Conservation (phyloP, 2,329 filamentous ascomycete species). For the Penicillium sp. region DNA sequence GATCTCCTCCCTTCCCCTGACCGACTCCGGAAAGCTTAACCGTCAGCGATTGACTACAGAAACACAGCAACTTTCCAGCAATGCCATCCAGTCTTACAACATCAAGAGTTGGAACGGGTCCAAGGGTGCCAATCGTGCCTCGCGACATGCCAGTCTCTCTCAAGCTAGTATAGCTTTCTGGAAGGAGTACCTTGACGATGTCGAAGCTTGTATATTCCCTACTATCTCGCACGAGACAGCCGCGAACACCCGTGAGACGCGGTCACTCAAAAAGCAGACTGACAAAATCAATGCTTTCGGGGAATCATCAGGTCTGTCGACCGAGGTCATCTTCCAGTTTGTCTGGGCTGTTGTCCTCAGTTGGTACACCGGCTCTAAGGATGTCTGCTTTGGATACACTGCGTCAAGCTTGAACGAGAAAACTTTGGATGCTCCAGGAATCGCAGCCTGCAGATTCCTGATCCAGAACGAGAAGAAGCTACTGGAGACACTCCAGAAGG, state of each 20-base stretch:
- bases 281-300: constrained; percentile 27
- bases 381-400: constrained; percentile 50
- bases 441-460: constrained; percentile 26
- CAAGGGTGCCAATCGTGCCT: constrained; percentile 13
- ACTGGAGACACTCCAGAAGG: constrained; percentile 21
- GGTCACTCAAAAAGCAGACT: constrained; percentile 22
- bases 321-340: constrained; percentile 36
- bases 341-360: constrained; percentile 49
- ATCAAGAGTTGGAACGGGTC: constrained; percentile 20
- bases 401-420: constrained; percentile 40
- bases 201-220: constrained; percentile 52
- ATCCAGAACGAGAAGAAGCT: constrained; percentile 28
- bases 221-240: constrained; percentile 17
- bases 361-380: constrained; percentile 46
- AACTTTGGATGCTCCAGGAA: constrained; percentile 23
- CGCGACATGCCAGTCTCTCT: constrained; percentile 15
- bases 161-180: constrained; percentile 45
- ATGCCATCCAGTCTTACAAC: constrained; percentile 15
- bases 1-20: constrained; percentile 34
- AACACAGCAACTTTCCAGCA: constrained; percentile 12
- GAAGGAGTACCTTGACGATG: constrained; percentile 46
- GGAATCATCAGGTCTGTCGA: constrained; percentile 19
- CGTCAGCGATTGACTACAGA: constrained; percentile 21
- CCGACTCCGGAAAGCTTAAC: constrained; percentile 36
- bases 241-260: constrained; percentile 9